Percentiles rank a stretch among this genome's conserved stretches.
phyloP scores from a whole-genome alignment of 129 eudicot species.

The Heracleum sosnowskyi region DNA sequence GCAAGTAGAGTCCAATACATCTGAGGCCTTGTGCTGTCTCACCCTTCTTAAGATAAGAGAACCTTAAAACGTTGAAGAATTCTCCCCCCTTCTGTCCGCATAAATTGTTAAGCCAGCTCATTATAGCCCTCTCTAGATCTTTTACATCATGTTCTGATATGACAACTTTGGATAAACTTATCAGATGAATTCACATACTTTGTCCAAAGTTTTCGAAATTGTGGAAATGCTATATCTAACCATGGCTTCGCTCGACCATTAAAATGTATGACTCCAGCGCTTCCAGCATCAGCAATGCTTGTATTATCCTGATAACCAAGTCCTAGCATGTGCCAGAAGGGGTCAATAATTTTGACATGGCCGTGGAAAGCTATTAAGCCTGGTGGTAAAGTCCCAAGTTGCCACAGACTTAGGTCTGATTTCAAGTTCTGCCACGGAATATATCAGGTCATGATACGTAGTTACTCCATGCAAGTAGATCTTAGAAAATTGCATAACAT shows the following conservation, averaged over 20 bases:
- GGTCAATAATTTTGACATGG: slow-evolving; percentile 59
- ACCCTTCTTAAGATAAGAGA: slow-evolving; percentile 18
- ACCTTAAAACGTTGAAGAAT: slow-evolving; percentile 22
- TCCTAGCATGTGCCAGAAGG: slow-evolving; percentile 93
- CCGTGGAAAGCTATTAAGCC: slow-evolving; percentile 94
- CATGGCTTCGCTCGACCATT: slow-evolving; percentile 95
- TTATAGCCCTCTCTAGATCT: slow-evolving; percentile 11
- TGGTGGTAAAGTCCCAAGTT: slow-evolving; percentile 92
- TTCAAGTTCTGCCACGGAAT: slow-evolving; percentile 60
- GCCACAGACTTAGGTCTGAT: slow-evolving; percentile 90
- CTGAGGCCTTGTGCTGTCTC: slow-evolving; percentile 21
- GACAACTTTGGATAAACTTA: slow-evolving; percentile 75
- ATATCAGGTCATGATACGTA: neutral
- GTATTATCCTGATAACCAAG: slow-evolving; percentile 92
- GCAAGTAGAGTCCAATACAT: slow-evolving; percentile 16
- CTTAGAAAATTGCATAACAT: neutral
- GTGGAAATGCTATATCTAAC: slow-evolving; percentile 88
- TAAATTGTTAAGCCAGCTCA: slow-evolving; percentile 24
- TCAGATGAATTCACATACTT: slow-evolving; percentile 72
- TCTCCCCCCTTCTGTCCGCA: slow-evolving; percentile 21
- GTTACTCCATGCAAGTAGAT: neutral
- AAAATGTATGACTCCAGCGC: slow-evolving; percentile 78
- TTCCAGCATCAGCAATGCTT: slow-evolving; percentile 52
- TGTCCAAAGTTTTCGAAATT: slow-evolving; percentile 60
- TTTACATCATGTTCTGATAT: slow-evolving; percentile 46